Base-by-base conservation (phyloP, 768 basidiomycete genomes). In the Suillus discolor region DNA sequence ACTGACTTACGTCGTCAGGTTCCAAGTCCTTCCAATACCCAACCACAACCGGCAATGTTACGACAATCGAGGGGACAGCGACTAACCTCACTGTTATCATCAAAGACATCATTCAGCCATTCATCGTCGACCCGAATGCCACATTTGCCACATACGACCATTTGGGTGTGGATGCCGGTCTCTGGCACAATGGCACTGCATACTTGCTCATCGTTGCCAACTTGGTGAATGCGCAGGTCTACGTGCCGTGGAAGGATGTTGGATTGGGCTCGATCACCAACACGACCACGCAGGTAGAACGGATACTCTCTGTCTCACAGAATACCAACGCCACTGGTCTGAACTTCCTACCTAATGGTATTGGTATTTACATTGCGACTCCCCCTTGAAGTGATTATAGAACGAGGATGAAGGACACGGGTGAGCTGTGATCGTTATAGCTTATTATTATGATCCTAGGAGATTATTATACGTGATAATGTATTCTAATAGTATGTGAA, bases 21-120 rank as follows among this genome's bases (percentile, higher is more conserved):
- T 71, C 70, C 23, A 74, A 75, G 0, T 78, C 75, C 6, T 76
- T 66, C 65, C 66, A 70, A 61, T 77, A 68, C 34, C 76, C 75
- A 6, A 72, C 72, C 11, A 66, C 68, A 8, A 67, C 71, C 4
- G 69, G 70, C 25, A 66, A 62, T 25, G 61, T 12, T n/a, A 65
- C 65, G 12, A 76, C 73, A 11, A 75, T 77, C 49, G 73, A 72
- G 44, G 69, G 69, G 0, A 73, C 68, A 1, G 72, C 71, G 1
- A 1, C 6, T 0, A 47, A n/a, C 13, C 6, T 75, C 12, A 73
- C 45, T 0, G 4, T 0, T 6, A 0, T 73, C 61, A 6, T 73
- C 38, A 7, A 47, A 0, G 1, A 66, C 1, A 6, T 7, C 5
- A 28, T 78, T 49, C 69, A 70, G 47, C 69, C 75, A 2, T 78